Evolutionary conservation across 208 protist species (phyloP).

Genomic region (Leptomonas pyrrhocoris): DNA sequence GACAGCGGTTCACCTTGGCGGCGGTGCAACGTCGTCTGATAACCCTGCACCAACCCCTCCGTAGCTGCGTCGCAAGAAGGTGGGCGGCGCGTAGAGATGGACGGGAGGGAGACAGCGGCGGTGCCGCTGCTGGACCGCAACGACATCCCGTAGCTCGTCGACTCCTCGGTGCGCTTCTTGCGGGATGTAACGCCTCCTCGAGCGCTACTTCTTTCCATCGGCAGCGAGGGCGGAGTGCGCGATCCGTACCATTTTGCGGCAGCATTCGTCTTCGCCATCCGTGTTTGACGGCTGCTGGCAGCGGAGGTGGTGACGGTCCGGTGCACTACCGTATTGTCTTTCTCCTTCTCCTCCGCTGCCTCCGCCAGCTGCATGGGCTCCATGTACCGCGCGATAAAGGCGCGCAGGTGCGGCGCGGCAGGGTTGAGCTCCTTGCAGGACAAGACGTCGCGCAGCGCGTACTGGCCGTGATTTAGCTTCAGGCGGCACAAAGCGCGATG

Average conservation of each 20-base stretch:
- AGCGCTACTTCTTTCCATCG: background rate
- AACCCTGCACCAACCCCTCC: constrained; percentile 15
- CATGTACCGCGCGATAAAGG: constrained; percentile 83
- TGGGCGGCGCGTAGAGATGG: background rate
- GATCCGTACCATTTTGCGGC: constrained; percentile 18
- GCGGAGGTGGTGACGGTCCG: background rate
- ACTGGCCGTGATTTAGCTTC: constrained; percentile 74
- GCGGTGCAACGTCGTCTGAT: constrained; percentile 24
- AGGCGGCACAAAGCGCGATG: constrained; percentile 84
- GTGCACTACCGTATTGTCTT: background rate
- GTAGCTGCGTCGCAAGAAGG: background rate
- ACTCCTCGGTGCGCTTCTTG: background rate
- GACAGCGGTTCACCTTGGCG: constrained; percentile 10
- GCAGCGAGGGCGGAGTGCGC: constrained; percentile 3
- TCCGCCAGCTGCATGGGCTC: constrained; percentile 13
- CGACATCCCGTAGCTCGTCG: background rate
- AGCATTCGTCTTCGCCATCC: background rate
- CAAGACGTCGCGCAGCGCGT: constrained; percentile 84
- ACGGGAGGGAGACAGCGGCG: constrained; percentile 1
- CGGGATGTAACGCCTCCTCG: background rate
- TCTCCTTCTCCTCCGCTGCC: background rate
- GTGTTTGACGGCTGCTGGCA: background rate
- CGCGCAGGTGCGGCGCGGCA: constrained; percentile 56
- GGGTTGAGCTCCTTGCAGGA: constrained; percentile 81
- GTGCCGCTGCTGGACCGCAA: background rate